Base-by-base conservation (phyloP, 1,284 basidiomycete genomes). In the Ganoderma boninense region DNA sequence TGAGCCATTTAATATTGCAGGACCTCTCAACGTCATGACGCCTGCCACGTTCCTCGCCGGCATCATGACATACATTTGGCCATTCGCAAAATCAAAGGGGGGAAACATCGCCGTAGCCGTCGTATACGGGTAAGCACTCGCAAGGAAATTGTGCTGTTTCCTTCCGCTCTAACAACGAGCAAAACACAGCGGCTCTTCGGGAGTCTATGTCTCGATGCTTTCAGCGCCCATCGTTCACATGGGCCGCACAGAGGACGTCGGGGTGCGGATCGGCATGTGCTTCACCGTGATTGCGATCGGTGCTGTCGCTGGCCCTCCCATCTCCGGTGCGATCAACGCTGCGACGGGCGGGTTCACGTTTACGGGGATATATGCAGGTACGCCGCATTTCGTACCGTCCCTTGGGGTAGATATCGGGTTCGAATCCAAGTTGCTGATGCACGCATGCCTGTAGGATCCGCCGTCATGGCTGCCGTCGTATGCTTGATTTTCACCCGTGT, bases 311-410 rank as follows among this genome's bases (percentile, higher is more conserved):
- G 89, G 90, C 1, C 87, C 87, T 23, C 89, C 89, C 0, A 88
- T 90, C 71, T 88, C 87, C 13, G 89, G 89, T 23, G 87, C 86
- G 0, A 89, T 91, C 70, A 84, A 84, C 68, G 75, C 76, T 7
- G 78, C 82, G 0, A 85, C 85, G 3, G 84, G 82, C 20, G 81
- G 82, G 2, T 90, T 85, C 74, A 79, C 82, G 29, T 83, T 76
- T 10, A 89, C 90, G 20, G 90, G 90, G 1, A 82, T 86, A 67
- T 91, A 90, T 76, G 89, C 90, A 73, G 90, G 89, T 87, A 63
- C 44, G 79, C 23, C 44, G 79, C 32, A n/a, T 8, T 8, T 7
- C 57, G 38, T 32, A 32, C 32, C 32, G 2, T 40, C 10, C 7
- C 20, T 3, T 16, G 11, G 7, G 1, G 49, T 13, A 1, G 0